These are phyloP conservation scores for Yamadazyma atmosphaerica DNA, from an alignment of 1,139 yeast genomes.

Conservation along the genomic window DNA sequence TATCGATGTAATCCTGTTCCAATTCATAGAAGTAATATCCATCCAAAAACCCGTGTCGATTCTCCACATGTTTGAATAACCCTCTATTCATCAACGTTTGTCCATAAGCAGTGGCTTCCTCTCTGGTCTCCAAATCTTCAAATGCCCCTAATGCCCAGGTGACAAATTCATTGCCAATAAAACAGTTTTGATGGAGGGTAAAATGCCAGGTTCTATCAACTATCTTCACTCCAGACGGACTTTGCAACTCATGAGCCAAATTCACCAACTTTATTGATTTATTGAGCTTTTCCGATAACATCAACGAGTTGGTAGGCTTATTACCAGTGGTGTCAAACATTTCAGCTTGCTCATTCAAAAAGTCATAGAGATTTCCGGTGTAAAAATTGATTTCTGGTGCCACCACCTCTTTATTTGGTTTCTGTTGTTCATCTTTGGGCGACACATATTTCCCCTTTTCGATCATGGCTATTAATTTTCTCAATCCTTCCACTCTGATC, in stretches of 20 bases:
- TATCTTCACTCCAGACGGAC: slow-evolving; percentile 61
- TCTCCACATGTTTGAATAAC: slow-evolving; percentile 76
- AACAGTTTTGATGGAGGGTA: slow-evolving; percentile 73
- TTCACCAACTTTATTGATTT: slow-evolving; percentile 39
- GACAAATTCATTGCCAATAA: slow-evolving; percentile 82
- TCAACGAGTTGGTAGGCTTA: slow-evolving; percentile 29
- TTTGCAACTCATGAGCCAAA: slow-evolving; percentile 68
- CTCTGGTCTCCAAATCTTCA: slow-evolving; percentile 76
- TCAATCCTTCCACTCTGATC: slow-evolving; percentile 80
- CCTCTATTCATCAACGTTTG: slow-evolving; percentile 71
- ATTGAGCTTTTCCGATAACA: slow-evolving; percentile 37
- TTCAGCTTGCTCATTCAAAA: slow-evolving; percentile 43
- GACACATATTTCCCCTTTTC: slow-evolving; percentile 53
- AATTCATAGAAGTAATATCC: slow-evolving; percentile 90
- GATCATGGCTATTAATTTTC: slow-evolving; percentile 66
- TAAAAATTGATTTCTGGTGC: slow-evolving; percentile 81
- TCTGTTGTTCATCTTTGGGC: slow-evolving; percentile 29
- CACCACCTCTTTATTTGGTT: slow-evolving; percentile 49
- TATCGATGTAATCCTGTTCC: slow-evolving; percentile 54
- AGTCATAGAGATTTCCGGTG: slow-evolving; percentile 79
- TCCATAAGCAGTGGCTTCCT: slow-evolving; percentile 80
- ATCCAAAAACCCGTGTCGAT: slow-evolving; percentile 80
- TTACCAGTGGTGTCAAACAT: slow-evolving; percentile 36
- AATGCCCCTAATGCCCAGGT: slow-evolving; percentile 81
- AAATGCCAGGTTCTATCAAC: slow-evolving; percentile 92